A percentile compares a stretch with the other conserved stretches of the same genome.
Conservation (phyloP, 257 asterid species). For the Avicennia marina region DNA sequence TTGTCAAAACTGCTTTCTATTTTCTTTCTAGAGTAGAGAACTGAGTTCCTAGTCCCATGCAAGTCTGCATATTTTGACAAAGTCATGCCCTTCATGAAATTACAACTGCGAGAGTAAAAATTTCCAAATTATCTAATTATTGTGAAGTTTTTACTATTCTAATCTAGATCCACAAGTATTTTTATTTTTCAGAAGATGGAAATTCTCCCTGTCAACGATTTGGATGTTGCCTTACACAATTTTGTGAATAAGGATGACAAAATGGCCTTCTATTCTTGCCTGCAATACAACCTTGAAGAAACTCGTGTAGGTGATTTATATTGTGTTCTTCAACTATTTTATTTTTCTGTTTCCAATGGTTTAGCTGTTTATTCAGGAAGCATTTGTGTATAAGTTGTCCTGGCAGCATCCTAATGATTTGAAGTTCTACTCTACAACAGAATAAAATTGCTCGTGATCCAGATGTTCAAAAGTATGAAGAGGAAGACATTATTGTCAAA, state of each 20-base stretch:
- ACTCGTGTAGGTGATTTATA: slow-evolving; percentile 70
- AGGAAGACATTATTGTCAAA: slow-evolving; percentile 75
- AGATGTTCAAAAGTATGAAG: slow-evolving; percentile 57
- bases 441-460: slow-evolving; percentile 63
- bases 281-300: slow-evolving; percentile 86
- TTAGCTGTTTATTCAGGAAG: slow-evolving; percentile 1
- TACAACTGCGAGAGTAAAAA: neutral
- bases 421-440: slow-evolving; percentile 39
- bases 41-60: slow-evolving; percentile 10
- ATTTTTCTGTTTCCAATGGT: neutral
- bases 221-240: slow-evolving; percentile 91
- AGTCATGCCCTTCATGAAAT: slow-evolving; percentile 4
- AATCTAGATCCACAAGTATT: slow-evolving; percentile 10
- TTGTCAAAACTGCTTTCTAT: slow-evolving; percentile 5
- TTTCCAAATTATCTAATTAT: too few species aligned
- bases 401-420: slow-evolving; percentile 16
- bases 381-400: neutral
- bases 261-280: slow-evolving; percentile 85
- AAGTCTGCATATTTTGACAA: slow-evolving; percentile 1
- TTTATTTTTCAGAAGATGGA: slow-evolving; percentile 74
- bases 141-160: slow-evolving; percentile 4
- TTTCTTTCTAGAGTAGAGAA: slow-evolving; percentile 4
- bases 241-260: slow-evolving; percentile 96
- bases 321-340: slow-evolving; percentile 5
- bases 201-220: slow-evolving; percentile 91